These are phyloP conservation scores for Urochloa ruziziensis DNA, from an alignment of 176 grass and related monocot species.

Conservation along the genomic window DNA sequence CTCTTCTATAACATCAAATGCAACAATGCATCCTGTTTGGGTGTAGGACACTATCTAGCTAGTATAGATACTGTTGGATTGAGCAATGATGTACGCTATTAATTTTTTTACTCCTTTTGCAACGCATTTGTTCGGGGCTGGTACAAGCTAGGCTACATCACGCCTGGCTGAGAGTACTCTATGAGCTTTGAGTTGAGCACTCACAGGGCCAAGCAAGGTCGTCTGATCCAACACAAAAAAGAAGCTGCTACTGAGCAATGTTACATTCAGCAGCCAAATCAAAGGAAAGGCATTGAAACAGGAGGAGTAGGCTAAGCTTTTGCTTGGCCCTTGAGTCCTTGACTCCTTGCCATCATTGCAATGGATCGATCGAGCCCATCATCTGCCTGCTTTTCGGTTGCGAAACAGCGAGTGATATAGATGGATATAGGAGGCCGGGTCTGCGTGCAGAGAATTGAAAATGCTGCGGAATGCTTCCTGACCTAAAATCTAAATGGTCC, in stretches of 20 bases:
- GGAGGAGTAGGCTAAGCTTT: conserved; percentile 16
- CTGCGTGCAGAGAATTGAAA: too few species aligned
- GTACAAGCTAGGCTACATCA: background rate
- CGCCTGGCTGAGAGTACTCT: too few species aligned
- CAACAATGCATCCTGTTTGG: background rate
- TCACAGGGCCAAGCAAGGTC: too few species aligned
- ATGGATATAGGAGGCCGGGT: too few species aligned
- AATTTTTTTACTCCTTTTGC: background rate
- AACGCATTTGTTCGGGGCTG: background rate
- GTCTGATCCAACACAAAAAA: too few species aligned
- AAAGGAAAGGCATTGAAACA: too few species aligned
- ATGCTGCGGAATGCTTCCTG: conserved; percentile 42
- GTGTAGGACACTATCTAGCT: background rate
- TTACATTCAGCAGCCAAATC: background rate
- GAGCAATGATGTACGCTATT: conserved; percentile 3
- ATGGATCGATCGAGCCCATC: background rate
- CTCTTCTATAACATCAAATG: background rate
- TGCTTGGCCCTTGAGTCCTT: conserved; percentile 17
- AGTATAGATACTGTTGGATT: background rate
- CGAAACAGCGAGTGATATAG: background rate
- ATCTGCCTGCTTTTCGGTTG: background rate
- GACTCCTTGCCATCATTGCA: conserved; percentile 27
- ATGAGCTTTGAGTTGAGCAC: too few species aligned
- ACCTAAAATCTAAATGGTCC: conserved; percentile 59
- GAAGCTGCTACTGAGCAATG: too few species aligned